phyloP scores from a whole-genome alignment of 2,329 filamentous ascomycete species.

The Aspergillus sp. region DNA sequence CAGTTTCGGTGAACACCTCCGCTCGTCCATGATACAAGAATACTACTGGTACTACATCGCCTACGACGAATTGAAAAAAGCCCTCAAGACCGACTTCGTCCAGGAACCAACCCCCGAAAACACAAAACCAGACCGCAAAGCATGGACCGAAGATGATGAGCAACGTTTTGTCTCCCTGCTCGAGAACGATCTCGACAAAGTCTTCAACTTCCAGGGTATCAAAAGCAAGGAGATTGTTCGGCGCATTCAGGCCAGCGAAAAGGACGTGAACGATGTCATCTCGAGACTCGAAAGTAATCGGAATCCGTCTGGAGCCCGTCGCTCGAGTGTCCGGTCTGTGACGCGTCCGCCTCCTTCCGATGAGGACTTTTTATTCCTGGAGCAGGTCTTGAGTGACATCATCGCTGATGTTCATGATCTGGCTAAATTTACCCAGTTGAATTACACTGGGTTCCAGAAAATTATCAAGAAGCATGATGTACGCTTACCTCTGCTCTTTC shows the following conservation, averaged over 20 bases:
- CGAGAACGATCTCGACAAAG: constrained; percentile 91
- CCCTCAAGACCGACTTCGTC: constrained; percentile 69
- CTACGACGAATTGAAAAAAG: constrained; percentile 86
- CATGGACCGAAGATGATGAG: constrained; percentile 91
- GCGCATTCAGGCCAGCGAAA: constrained; percentile 78
- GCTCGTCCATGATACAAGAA: constrained; percentile 90
- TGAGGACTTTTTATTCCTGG: constrained; percentile 87
- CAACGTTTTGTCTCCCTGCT: constrained; percentile 77
- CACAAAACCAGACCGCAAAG: constrained; percentile 46
- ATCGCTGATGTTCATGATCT: constrained; percentile 98
- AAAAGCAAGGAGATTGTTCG: constrained; percentile 94
- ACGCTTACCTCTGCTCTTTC: constrained; percentile 24
- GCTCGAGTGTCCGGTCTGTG: constrained; percentile 18
- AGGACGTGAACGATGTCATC: constrained; percentile 84
- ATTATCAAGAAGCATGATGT: constrained; percentile 99
- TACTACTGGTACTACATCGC: constrained; percentile 98
- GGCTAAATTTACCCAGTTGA: constrained; percentile 95
- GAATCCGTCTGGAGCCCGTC: constrained; percentile 26
- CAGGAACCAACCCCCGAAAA: constrained; percentile 41
- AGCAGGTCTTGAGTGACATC: constrained; percentile 93
- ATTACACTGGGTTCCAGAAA: constrained; percentile 99
- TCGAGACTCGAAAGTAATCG: constrained; percentile 59
- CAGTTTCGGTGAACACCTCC: constrained; percentile 92
- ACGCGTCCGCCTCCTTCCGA: constrained; percentile 55
- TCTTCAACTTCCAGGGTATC: constrained; percentile 94